phyloP scores from a whole-genome alignment of 2,329 filamentous ascomycete genomes.

The Phialocephala sp. region DNA sequence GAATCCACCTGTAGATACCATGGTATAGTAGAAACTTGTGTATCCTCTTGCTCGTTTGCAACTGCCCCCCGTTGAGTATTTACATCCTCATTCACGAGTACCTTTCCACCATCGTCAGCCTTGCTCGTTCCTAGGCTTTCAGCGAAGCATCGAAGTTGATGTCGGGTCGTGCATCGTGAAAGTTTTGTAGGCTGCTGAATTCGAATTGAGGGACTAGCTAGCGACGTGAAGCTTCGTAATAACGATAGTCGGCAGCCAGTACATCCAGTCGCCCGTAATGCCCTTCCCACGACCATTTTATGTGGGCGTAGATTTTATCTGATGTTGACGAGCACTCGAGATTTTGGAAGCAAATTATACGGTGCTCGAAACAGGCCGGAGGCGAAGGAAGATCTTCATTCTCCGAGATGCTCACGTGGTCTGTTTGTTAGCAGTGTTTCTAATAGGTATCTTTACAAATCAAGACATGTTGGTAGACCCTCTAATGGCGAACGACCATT shows the following conservation, averaged over 20 bases:
- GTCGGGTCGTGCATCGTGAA: conserved; percentile 15
- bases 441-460: too few relatives aligned
- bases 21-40: conserved; percentile 51
- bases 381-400: neutral
- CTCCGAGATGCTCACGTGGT: too few relatives aligned
- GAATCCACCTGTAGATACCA: conserved; percentile 86
- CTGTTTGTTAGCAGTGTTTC: too few relatives aligned
- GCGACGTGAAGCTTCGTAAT: conserved; percentile 38
- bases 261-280: conserved; percentile 41
- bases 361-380: neutral
- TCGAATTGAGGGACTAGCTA: conserved; percentile 33
- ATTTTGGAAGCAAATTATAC: neutral
- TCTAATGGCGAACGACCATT: too few relatives aligned
- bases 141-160: conserved; percentile 23
- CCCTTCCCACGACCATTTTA: conserved; percentile 38
- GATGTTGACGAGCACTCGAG: neutral
- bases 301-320: neutral
- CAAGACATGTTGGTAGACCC: too few relatives aligned
- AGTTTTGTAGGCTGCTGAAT: conserved; percentile 17
- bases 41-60: conserved; percentile 14
- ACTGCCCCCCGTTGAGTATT: conserved; percentile 25
- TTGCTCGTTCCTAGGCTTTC: conserved; percentile 11
- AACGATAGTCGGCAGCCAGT: conserved; percentile 40
- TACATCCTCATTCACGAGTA: conserved; percentile 24
- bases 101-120: conserved; percentile 11